Percentiles rank a stretch among this genome's conserved stretches.
phyloP scores from a whole-genome alignment of 2,329 filamentous ascomycete genomes.

The Magnaporthales sp. region DNA sequence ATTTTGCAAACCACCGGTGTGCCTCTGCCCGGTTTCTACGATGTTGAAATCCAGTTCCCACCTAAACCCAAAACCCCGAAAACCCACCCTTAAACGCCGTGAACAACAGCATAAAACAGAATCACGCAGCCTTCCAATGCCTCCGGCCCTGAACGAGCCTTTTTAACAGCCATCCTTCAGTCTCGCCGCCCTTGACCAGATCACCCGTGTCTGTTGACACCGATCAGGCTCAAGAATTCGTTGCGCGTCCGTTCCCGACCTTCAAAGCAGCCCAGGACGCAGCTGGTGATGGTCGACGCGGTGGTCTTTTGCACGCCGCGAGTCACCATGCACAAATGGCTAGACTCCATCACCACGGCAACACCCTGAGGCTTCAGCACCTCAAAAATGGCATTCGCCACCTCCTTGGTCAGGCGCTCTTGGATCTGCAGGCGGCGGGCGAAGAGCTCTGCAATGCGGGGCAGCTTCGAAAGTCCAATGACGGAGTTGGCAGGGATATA shows the following conservation, averaged over 20 bases:
- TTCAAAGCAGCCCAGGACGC: conserved; percentile 94
- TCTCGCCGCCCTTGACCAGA: not conserved
- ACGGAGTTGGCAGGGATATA: conserved; percentile 91
- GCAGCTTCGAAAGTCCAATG: conserved; percentile 90
- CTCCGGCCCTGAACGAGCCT: not conserved
- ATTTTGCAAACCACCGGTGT: not conserved
- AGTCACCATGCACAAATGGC: conserved; percentile 98
- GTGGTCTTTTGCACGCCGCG: conserved; percentile 90
- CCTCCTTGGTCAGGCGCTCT: conserved; percentile 91
- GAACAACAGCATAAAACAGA: conserved; percentile 5
- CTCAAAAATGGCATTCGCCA: conserved; percentile 88
- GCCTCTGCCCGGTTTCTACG: not conserved
- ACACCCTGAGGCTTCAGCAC: conserved; percentile 90
- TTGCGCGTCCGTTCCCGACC: conserved; percentile 88
- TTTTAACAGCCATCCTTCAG: not conserved
- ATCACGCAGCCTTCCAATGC: conserved; percentile 8
- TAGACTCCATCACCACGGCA: conserved; percentile 94
- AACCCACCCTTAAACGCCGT: conserved; percentile 5
- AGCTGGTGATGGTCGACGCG: conserved; percentile 86
- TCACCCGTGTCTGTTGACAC: conserved; percentile 38
- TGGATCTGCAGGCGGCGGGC: conserved; percentile 88
- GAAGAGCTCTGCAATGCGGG: conserved; percentile 96
- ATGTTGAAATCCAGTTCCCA: conserved; percentile 8
- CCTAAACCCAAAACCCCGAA: not conserved
- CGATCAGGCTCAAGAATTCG: conserved; percentile 80